Base-by-base conservation (phyloP, 805 yeast species). In the Zygoascus ofunaensis region DNA sequence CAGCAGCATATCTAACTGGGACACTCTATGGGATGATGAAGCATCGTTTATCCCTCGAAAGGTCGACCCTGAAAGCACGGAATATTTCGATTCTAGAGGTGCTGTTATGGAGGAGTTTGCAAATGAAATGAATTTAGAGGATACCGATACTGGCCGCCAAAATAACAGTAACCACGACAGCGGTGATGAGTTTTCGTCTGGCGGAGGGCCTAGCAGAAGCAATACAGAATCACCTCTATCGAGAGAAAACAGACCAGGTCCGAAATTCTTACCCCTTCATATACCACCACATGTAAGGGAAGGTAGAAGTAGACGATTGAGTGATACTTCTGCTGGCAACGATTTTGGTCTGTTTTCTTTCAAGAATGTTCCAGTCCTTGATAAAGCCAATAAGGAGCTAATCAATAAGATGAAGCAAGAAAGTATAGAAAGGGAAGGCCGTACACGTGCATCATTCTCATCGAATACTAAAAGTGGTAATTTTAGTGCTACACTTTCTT, bases 291-390 rank as follows among this genome's bases (percentile, higher is more conserved):
- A 72, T 49, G 66, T 76, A 54, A 69, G 85, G 39, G 95, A 85
- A 51, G 71, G 90, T 46, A 77, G 86, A 2, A 76, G 85, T 50
- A 73, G 66, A 28, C 51, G 85, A 52, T 61, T 86, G 48, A 82
- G 81, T 42, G 90, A 82, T 45, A 73, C 82, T 20, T 68, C 76
- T 5, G 90, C 50, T 18, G 56, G 44, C 14, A 64, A 60, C 36
- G 66, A 90, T 55, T 92, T 92, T 72, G 99, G 99, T 0, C 81
- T 92, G 3, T 92, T 92, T 62, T 81, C 85, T 47, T 92, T 85
- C 64, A 72, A 96, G 52, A 92, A 92, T 59, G 66, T 92, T 49
- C 80, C 90, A 3, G 92, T 92, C 4, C 71, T 94, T 45, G 97
- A 92, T 54, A 84, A 83, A 55, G 97, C 95, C 5, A 92, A 92